A percentile compares a stretch with the other conserved stretches of the same genome.
Evolutionary conservation across 2,329 filamentous ascomycete species (phyloP).

Genomic region (Fusarium sp.): DNA sequence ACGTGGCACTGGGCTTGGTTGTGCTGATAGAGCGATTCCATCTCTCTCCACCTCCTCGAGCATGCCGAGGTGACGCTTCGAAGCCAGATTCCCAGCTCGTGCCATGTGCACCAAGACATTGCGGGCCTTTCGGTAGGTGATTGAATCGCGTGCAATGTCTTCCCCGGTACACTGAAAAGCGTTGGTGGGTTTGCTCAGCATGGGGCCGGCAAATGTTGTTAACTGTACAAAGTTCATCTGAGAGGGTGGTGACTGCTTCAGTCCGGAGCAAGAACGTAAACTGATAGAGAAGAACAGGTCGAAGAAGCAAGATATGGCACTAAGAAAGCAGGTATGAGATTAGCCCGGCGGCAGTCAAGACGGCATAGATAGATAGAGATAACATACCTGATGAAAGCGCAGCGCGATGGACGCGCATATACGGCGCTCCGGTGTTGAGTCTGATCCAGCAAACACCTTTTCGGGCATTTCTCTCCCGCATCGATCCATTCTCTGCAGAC

Average conservation of each 20-base stretch:
- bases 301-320: neutral
- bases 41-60: neutral
- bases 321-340: too few species aligned
- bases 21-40: neutral
- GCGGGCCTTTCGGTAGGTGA: neutral
- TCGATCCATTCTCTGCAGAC: neutral
- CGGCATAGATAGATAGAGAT: neutral
- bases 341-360: neutral
- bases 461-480: neutral
- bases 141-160: neutral
- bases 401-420: neutral
- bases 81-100: neutral
- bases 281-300: neutral
- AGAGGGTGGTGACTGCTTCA: neutral
- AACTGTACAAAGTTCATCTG: neutral
- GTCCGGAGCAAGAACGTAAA: neutral
- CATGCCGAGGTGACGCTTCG: neutral
- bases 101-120: neutral
- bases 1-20: neutral
- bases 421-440: neutral
- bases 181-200: neutral
- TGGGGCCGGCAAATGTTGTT: neutral
- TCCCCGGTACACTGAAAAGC: neutral
- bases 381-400: neutral
- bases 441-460: neutral